A percentile compares a stretch with the other conserved stretches of the same genome.
Conservation (phyloP, 306 rosid species). For the Neltuma alba region DNA sequence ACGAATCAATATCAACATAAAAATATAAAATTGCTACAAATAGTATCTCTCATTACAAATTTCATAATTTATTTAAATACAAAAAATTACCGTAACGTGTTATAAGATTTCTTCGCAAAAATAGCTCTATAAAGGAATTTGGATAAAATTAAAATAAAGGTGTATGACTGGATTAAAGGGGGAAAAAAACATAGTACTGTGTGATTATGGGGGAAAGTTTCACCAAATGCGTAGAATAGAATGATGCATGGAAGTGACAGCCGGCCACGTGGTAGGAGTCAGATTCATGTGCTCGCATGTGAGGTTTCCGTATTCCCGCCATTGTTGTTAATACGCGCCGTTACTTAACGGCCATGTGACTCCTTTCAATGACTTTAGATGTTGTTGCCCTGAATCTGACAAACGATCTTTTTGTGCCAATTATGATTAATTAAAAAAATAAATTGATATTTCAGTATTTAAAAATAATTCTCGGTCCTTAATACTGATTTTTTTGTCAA, state of each 20-base stretch:
- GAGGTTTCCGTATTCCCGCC: conserved; percentile 43
- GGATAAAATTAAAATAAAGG: too few species aligned
- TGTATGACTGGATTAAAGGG: not conserved
- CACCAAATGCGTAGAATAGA: not conserved
- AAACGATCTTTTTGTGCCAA: not conserved
- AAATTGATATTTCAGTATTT: too few species aligned
- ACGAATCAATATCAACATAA: too few species aligned
- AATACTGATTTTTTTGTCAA: too few species aligned
- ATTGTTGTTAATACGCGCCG: conserved; percentile 36
- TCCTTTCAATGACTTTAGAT: not conserved
- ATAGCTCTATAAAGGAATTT: too few species aligned
- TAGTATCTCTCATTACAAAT: too few species aligned
- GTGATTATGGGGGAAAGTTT: not conserved
- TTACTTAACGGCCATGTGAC: conserved; percentile 38
- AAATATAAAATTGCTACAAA: too few species aligned
- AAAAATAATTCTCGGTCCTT: too few species aligned
- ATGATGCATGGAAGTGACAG: conserved; percentile 51
- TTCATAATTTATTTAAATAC: too few species aligned
- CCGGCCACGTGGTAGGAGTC: conserved; percentile 59
- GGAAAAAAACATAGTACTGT: too few species aligned
- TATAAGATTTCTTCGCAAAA: too few species aligned
- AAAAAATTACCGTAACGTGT: too few species aligned
- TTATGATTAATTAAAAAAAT: not conserved
- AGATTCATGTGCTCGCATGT: conserved; percentile 74
- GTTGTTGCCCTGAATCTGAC: not conserved